A percentile compares a stretch with the other conserved stretches of the same genome.
phyloP scores from a whole-genome alignment of 768 basidiomycete genomes.

The Rhodotorula kratochvilovae region DNA sequence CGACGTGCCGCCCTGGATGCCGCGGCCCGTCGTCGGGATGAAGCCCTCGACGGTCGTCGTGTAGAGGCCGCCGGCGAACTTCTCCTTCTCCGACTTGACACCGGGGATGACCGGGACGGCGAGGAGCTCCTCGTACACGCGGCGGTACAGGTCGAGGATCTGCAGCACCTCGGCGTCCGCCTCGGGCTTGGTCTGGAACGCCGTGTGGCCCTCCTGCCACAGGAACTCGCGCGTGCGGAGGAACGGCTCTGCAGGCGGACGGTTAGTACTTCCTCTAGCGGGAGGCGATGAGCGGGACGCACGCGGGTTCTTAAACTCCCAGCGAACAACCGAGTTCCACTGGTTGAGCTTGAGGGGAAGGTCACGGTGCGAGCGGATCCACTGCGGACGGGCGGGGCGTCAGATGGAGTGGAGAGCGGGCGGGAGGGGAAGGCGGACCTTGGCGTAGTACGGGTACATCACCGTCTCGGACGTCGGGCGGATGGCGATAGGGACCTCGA shows the following conservation, averaged over 20 bases:
- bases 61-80: constrained; percentile 95
- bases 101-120: constrained; percentile 97
- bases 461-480: constrained; percentile 97
- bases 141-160: constrained; percentile 92
- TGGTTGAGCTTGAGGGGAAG: constrained; percentile 95
- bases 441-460: constrained; percentile 99
- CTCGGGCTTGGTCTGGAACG: constrained; percentile 78
- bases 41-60: constrained; percentile 98
- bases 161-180: constrained; percentile 86
- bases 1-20: constrained; percentile 95
- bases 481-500: constrained; percentile 96
- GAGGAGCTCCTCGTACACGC: constrained; percentile 91
- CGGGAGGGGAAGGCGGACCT: constrained; percentile 44
- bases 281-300: constrained; percentile 43
- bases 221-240: constrained; percentile 97
- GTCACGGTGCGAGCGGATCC: constrained; percentile 96
- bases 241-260: constrained; percentile 70
- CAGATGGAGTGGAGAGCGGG: background rate
- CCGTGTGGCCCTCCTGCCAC: constrained; percentile 99
- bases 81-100: constrained; percentile 97
- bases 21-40: constrained; percentile 92
- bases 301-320: constrained; percentile 99
- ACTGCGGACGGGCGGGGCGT: constrained; percentile 46
- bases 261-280: background rate
- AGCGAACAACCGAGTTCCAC: constrained; percentile 98